These are phyloP conservation scores for Medicago ruthenica DNA, from an alignment of 306 rosid species.

Conservation along the genomic window DNA sequence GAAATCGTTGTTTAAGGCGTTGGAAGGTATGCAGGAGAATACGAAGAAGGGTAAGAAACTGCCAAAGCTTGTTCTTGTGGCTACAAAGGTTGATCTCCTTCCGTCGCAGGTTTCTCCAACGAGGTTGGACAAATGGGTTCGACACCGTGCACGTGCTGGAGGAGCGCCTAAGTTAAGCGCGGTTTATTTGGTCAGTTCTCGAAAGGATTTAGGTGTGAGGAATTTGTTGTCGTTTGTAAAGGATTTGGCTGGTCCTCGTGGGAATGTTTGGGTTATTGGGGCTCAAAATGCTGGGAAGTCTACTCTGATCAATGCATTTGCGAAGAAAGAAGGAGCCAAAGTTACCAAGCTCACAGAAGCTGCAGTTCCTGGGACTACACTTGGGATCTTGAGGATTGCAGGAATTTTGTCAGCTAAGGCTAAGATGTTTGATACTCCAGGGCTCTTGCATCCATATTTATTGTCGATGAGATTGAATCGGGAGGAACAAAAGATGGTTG, in stretches of 20 bases:
- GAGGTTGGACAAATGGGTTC: slow-evolving; percentile 91
- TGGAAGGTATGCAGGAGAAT: slow-evolving; percentile 60
- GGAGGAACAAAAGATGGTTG: slow-evolving; percentile 92
- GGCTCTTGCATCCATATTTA: slow-evolving; percentile 83
- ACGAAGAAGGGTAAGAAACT: slow-evolving; percentile 60
- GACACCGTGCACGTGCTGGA: slow-evolving; percentile 74
- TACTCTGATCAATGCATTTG: slow-evolving; percentile 78
- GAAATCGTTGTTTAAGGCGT: slow-evolving; percentile 71
- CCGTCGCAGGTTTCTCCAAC: slow-evolving; percentile 87
- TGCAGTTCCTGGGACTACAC: slow-evolving; percentile 91
- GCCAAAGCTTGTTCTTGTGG: slow-evolving; percentile 93
- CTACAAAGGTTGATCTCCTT: slow-evolving; percentile 89
- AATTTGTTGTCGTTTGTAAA: slow-evolving; percentile 80
- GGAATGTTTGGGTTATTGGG: slow-evolving; percentile 96
- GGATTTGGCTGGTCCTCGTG: slow-evolving; percentile 90
- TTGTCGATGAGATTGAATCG: slow-evolving; percentile 80
- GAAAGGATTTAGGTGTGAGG: slow-evolving; percentile 78
- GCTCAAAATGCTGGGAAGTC: slow-evolving; percentile 98
- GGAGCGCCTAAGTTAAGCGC: slow-evolving; percentile 86
- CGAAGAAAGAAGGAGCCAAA: slow-evolving; percentile 84
- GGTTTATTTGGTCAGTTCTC: slow-evolving; percentile 82
- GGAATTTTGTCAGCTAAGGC: slow-evolving; percentile 93
- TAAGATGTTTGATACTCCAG: slow-evolving; percentile 93
- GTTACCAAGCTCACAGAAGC: slow-evolving; percentile 91
- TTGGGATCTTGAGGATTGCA: slow-evolving; percentile 85